phyloP scores from a whole-genome alignment of 768 basidiomycete genomes.

The Tremella mesenterica region DNA sequence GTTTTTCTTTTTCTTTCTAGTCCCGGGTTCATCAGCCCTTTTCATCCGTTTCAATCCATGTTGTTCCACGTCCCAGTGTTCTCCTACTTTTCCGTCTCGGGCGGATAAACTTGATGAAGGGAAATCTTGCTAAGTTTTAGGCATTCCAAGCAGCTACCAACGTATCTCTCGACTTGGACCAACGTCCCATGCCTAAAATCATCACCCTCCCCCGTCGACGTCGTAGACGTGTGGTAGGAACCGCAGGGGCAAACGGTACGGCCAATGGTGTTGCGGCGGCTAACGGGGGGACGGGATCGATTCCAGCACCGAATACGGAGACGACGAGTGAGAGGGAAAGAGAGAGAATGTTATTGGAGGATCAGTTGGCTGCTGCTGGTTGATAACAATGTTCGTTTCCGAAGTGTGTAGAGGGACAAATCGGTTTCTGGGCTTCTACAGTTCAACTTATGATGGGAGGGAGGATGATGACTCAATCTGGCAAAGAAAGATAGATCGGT shows the following conservation, averaged over 20 bases:
- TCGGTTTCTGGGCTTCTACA: too few species aligned
- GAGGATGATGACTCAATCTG: not conserved
- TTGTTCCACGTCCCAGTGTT: too few species aligned
- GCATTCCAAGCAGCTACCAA: constrained; percentile 86
- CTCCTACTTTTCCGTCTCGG: too few species aligned
- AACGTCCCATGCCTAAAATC: constrained; percentile 82
- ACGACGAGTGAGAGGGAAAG: constrained; percentile 26
- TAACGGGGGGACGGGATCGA: constrained; percentile 5
- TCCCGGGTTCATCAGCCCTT: not conserved
- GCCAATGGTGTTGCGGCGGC: constrained; percentile 3
- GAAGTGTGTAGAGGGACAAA: too few species aligned
- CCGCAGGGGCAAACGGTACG: constrained; percentile 5
- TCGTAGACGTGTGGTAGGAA: constrained; percentile 21
- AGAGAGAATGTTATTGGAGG: constrained; percentile 34
- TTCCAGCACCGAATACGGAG: constrained; percentile 26
- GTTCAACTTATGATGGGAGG: not conserved
- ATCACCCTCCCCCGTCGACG: constrained; percentile 42
- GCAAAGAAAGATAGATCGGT: too few species aligned
- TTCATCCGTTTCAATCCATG: too few species aligned
- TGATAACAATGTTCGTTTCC: too few species aligned
- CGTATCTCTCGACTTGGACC: constrained; percentile 83
- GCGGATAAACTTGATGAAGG: too few species aligned
- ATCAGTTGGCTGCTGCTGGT: constrained; percentile 24
- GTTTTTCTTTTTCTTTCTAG: not conserved
- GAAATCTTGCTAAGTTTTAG: too few species aligned